Base-by-base conservation (phyloP, 371 early-diverging fungal species). In the Mortierella sp. region DNA sequence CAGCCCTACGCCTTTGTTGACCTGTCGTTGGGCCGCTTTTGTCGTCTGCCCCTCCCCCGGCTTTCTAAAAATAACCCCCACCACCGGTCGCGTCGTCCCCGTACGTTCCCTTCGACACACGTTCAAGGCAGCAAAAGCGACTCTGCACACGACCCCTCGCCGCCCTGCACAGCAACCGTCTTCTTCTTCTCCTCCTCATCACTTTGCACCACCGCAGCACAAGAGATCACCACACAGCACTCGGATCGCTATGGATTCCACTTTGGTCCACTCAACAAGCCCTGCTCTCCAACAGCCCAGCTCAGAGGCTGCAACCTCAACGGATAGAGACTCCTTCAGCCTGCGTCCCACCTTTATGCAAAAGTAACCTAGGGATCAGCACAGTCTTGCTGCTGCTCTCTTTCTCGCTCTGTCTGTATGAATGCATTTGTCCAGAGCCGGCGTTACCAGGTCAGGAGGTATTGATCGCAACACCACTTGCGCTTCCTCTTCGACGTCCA, bases 281-380 rank as follows among this genome's bases (percentile, higher is more conserved):
- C 52, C 34, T 10, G 34, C 34, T 34, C 7, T 10, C n/a, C n/a
- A n/a, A 34, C 10, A 4, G 4, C 34, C 34, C 34, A 10, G 34
- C 10, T 4, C 34, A 34, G 34, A 62, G 31, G 58, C 63, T 4
- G 66, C 72, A 24, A 67, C 56, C 28, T 66, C 66, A 14, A 67
- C 74, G 9, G 61, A 68, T 64, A 58, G 67, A n/a, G 73, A 72
- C 47, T 73, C 74, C 18, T 31, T 73, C 68, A 61, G 61, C 31
- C 52, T 73, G 23, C 64, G 74, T 26, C 74, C 74, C 19, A 73
- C 74, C 47, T 73, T 73, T 53, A 73, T 67, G 74, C 64, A 73
- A 64, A 73, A 73, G 74, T 73, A 73, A 26, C 19, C 38, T 34
- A 34, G 34, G 34, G 10, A 34, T 34, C 34, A 34, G 10, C 34